These are phyloP conservation scores for Corymbia calophylla DNA, from an alignment of 441 rosid genomes.

Conservation along the genomic window DNA sequence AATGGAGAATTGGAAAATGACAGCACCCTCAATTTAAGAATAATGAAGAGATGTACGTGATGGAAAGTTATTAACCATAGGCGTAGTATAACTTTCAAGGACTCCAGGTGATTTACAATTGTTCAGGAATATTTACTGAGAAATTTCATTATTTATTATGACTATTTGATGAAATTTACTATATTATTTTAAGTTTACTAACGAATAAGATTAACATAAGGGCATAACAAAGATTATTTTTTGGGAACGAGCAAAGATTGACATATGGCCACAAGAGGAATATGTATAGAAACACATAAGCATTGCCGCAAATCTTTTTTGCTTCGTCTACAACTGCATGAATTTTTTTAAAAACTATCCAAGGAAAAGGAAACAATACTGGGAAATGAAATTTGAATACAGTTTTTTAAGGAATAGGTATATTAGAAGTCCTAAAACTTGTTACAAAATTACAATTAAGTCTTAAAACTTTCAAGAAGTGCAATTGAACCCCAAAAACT, in stretches of 20 bases:
- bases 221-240: background rate
- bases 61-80: background rate
- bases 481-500: too few relatives aligned
- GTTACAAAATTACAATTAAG: background rate
- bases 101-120: background rate
- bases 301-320: background rate
- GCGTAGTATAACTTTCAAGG: background rate
- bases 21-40: background rate
- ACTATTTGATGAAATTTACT: background rate
- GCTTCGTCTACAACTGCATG: too few relatives aligned
- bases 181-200: background rate
- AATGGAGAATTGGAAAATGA: background rate
- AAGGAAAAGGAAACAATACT: background rate
- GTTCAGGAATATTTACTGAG: background rate
- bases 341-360: too few relatives aligned
- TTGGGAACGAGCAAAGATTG: background rate
- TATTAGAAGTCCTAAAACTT: accelerated
- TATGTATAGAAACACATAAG: background rate
- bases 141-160: background rate
- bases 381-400: background rate
- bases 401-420: background rate
- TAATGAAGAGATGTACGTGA: background rate
- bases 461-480: accelerated
- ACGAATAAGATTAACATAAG: background rate
- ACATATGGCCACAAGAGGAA: background rate